A percentile compares a stretch with the other conserved stretches of the same genome.
Evolutionary conservation across 108 stramenopile genomes (phyloP).

Genomic region (Cyclotella atomus): DNA sequence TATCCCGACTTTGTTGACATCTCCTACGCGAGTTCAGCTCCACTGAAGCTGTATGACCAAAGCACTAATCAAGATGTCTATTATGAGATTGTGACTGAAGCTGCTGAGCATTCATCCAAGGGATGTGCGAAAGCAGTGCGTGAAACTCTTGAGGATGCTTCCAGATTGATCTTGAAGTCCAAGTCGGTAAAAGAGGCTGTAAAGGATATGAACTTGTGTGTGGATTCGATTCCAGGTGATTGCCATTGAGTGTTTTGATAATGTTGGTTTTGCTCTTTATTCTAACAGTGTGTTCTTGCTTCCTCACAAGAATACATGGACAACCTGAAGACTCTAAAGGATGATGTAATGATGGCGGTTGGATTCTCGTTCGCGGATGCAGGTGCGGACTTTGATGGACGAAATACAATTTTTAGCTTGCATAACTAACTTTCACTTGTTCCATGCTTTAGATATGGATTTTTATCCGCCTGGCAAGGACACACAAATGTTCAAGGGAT

Average conservation of each 20-base stretch:
- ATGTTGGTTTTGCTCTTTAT: too few relatives aligned
- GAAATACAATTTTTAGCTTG: too few relatives aligned
- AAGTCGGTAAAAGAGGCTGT: conserved; percentile 32
- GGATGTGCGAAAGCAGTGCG: conserved; percentile 65
- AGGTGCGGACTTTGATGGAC: conserved; percentile 77
- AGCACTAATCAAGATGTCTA: conserved; percentile 55
- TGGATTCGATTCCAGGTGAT: conserved; percentile 46
- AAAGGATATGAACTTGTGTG: conserved; percentile 49
- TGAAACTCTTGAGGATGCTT: conserved; percentile 38
- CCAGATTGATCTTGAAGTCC: conserved; percentile 18
- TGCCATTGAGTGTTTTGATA: too few relatives aligned
- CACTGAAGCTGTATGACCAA: conserved; percentile 71
- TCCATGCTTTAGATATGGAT: conserved; percentile 80
- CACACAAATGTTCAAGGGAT: conserved; percentile 54
- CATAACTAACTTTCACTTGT: too few relatives aligned
- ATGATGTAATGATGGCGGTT: conserved; percentile 61
- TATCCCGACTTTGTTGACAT: conserved; percentile 73
- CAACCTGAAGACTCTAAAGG: conserved; percentile 27
- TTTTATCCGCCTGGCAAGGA: conserved; percentile 73
- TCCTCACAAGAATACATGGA: too few relatives aligned
- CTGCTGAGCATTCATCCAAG: conserved; percentile 58
- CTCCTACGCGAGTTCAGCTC: conserved; percentile 71
- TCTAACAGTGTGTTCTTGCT: too few relatives aligned
- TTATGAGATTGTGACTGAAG: conserved; percentile 65
- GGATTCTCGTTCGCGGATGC: conserved; percentile 66